These are phyloP conservation scores for Leccinum arenicola DNA, from an alignment of 768 basidiomycete species.

Conservation along the genomic window DNA sequence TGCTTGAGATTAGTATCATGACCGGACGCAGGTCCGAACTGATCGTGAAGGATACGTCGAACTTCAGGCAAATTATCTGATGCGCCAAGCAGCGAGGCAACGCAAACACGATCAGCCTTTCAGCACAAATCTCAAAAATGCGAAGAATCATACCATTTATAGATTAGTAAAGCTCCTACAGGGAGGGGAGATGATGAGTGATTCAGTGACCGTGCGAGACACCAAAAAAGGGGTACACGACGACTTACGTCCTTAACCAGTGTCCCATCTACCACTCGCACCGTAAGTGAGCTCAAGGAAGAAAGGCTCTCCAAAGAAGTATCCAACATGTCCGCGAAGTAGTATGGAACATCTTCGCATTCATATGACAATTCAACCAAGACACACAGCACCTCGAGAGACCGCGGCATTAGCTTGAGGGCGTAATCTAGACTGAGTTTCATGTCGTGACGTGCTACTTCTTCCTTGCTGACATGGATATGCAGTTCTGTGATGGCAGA, in stretches of 20 bases:
- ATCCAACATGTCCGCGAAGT: background rate
- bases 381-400: background rate
- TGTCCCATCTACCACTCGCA: background rate
- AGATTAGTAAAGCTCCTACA: background rate
- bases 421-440: background rate
- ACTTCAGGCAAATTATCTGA: background rate
- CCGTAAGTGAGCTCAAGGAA: background rate
- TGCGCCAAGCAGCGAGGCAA: background rate
- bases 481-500: background rate
- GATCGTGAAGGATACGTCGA: background rate
- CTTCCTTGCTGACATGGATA: background rate
- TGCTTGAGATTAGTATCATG: background rate
- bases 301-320: background rate
- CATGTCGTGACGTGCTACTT: background rate
- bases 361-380: background rate
- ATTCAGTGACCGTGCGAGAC: background rate
- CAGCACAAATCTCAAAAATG: background rate
- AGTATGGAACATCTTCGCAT: no score
- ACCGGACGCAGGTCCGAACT: background rate
- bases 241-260: background rate
- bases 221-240: background rate
- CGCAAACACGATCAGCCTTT: background rate
- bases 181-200: background rate
- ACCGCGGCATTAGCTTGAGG: background rate
- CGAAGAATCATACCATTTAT: background rate